Conservation (phyloP, 768 basidiomycete species). For the Paxillus involutus region DNA sequence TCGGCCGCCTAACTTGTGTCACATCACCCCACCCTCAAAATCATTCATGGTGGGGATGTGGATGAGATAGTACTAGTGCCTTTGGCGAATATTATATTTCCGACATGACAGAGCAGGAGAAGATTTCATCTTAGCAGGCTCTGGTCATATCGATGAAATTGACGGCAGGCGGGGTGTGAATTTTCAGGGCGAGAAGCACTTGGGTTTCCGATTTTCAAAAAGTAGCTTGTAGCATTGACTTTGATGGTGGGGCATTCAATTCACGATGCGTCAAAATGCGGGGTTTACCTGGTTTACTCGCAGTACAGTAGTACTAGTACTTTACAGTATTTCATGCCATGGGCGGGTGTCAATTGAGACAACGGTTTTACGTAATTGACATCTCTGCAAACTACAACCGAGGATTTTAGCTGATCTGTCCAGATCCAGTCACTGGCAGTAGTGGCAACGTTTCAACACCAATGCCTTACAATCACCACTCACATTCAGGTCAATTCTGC, state of each 20-base stretch:
- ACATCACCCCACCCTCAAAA: neutral
- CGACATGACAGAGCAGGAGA: neutral
- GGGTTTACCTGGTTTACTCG: neutral
- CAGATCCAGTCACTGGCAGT: too few relatives aligned
- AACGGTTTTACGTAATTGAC: neutral
- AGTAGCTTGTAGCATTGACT: slow-evolving; percentile 1
- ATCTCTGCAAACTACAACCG: too few relatives aligned
- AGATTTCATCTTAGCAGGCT: neutral
- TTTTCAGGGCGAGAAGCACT: slow-evolving; percentile 27
- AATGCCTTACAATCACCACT: slow-evolving; percentile 81
- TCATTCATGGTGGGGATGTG: neutral
- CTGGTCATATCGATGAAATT: slow-evolving; percentile 6
- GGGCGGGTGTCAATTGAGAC: too few relatives aligned
- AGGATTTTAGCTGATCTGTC: neutral
- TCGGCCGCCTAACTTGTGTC: slow-evolving; percentile 13
- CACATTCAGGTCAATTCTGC: slow-evolving; percentile 94
- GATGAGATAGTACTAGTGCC: neutral
- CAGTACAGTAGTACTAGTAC: too few relatives aligned
- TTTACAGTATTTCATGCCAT: too few relatives aligned
- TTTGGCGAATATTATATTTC: neutral
- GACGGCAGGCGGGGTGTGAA: slow-evolving; percentile 20
- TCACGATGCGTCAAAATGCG: slow-evolving; percentile 17
- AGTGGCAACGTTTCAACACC: neutral
- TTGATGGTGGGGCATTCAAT: slow-evolving; percentile 18
- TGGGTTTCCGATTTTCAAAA: slow-evolving; percentile 35